Conservation (phyloP, 2,329 filamentous ascomycete genomes). For the Xylaria sp. region DNA sequence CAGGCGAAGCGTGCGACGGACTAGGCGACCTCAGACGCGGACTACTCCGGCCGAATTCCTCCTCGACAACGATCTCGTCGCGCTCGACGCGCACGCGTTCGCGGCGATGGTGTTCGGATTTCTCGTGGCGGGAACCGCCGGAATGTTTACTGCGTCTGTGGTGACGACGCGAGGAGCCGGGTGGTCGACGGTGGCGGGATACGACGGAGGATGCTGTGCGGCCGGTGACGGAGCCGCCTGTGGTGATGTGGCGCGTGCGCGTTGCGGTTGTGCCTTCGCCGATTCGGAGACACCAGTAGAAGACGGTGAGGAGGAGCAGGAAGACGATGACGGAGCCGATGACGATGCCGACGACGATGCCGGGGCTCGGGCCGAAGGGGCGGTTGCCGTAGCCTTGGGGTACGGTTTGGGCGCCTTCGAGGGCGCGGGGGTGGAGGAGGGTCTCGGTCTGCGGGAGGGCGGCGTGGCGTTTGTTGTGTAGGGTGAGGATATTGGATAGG, state of each 20-base stretch:
- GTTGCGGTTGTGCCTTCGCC: slow-evolving; percentile 13
- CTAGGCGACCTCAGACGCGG: slow-evolving; percentile 12
- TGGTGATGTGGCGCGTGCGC: slow-evolving; percentile 1
- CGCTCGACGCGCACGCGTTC: slow-evolving; percentile 11
- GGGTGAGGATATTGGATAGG: slow-evolving; percentile 6
- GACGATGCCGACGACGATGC: slow-evolving; percentile 36
- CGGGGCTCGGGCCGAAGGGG: slow-evolving; percentile 34
- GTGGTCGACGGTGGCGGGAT: slow-evolving; percentile 28
- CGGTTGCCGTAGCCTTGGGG: slow-evolving; percentile 40
- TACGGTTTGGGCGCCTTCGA: slow-evolving; percentile 34
- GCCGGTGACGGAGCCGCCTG: slow-evolving; percentile 28
- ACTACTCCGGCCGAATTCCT: slow-evolving; percentile 20
- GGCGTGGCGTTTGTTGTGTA: slow-evolving; percentile 2
- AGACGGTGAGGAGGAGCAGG: slow-evolving; percentile 26
- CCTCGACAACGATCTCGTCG: slow-evolving; percentile 30
- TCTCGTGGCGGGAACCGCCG: slow-evolving; percentile 22
- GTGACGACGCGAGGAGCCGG: slow-evolving; percentile 13
- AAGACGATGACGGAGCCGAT: slow-evolving; percentile 40
- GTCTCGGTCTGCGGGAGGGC: slow-evolving; percentile 7
- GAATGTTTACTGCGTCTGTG: slow-evolving; percentile 11
- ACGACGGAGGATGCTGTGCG: slow-evolving; percentile 30
- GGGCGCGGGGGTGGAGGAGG: slow-evolving; percentile 18
- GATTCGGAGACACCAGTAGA: slow-evolving; percentile 31
- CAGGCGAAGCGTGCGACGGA: not conserved
- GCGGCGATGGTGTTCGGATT: slow-evolving; percentile 30